Conservation (phyloP, 2,329 filamentous ascomycete species). For the Ophiosphaerella herpotricha region DNA sequence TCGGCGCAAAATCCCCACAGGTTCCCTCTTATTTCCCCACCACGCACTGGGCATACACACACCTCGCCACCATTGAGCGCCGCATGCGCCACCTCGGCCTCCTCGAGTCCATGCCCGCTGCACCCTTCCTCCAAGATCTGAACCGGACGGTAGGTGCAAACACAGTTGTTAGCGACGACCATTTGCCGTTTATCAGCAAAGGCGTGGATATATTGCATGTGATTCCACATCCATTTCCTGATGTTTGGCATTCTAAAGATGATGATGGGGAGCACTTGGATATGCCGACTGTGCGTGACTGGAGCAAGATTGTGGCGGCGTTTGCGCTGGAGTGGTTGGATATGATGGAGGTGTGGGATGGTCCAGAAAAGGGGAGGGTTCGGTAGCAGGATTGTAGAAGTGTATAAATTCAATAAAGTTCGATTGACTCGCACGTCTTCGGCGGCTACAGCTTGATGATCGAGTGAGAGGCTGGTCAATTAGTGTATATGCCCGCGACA, state of each 20-base stretch:
- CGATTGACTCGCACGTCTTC: no score
- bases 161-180: conserved; percentile 77
- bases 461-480: no score
- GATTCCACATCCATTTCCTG: conserved; percentile 81
- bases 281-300: conserved; percentile 78
- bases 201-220: conserved; percentile 90
- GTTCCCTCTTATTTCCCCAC: conserved; percentile 87
- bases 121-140: conserved; percentile 56
- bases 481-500: no score
- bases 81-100: conserved; percentile 70
- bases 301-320: conserved; percentile 80
- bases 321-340: conserved; percentile 95
- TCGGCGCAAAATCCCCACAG: conserved; percentile 69
- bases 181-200: conserved; percentile 83
- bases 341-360: conserved; percentile 59
- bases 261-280: conserved; percentile 89
- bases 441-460: no score
- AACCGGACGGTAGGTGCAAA: conserved; percentile 23
- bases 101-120: conserved; percentile 63
- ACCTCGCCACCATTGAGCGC: conserved; percentile 73
- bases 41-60: conserved; percentile 91
- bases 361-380: conserved; percentile 5
- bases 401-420: no score
- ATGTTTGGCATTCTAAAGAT: conserved; percentile 81
- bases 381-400: no score